These are phyloP conservation scores for Symbiodinium natans DNA, from an alignment of 73 alveolate genomes.

Conservation along the genomic window DNA sequence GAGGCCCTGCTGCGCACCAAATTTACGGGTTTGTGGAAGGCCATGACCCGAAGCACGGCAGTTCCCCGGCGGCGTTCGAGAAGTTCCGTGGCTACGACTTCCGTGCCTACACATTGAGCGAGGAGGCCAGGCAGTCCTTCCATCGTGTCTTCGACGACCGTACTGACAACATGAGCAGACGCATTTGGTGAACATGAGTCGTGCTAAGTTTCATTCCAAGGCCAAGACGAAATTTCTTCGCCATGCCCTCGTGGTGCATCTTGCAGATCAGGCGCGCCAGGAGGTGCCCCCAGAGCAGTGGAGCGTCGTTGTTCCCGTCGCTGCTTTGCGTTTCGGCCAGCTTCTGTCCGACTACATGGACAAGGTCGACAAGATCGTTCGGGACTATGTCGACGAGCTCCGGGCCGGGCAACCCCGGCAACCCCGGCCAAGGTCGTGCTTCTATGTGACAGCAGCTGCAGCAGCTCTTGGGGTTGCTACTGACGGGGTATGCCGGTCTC, in stretches of 20 bases:
- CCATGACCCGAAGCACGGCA: conserved; percentile 28
- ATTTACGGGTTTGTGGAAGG: conserved; percentile 2
- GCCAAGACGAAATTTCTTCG: conserved; percentile 37
- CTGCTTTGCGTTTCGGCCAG: not conserved
- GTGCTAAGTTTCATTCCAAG: conserved; percentile 14
- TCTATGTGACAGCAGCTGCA: not conserved
- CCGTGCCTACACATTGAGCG: conserved; percentile 2
- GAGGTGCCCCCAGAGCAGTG: not conserved
- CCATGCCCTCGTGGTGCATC: conserved; percentile 11
- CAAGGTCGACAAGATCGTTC: not conserved
- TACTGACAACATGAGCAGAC: conserved; percentile 8
- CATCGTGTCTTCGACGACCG: not conserved
- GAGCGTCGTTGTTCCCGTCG: not conserved
- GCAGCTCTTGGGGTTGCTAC: not conserved
- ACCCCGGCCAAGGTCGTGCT: not conserved
- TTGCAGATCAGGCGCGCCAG: conserved; percentile 15
- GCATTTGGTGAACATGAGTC: not conserved
- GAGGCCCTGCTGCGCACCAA: not conserved
- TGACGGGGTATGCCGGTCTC: not conserved
- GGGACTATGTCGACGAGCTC: not conserved
- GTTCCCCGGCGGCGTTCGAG: not conserved
- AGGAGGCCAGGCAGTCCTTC: conserved; percentile 1
- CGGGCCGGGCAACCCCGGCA: not conserved
- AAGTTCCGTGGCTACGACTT: conserved; percentile 36
- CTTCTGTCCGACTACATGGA: conserved; percentile 30